Evolutionary conservation across 1,139 yeast species (phyloP), one percentile per base, ranked within the genome.

Genomic region (Yamadazyma diospyri): DNA sequence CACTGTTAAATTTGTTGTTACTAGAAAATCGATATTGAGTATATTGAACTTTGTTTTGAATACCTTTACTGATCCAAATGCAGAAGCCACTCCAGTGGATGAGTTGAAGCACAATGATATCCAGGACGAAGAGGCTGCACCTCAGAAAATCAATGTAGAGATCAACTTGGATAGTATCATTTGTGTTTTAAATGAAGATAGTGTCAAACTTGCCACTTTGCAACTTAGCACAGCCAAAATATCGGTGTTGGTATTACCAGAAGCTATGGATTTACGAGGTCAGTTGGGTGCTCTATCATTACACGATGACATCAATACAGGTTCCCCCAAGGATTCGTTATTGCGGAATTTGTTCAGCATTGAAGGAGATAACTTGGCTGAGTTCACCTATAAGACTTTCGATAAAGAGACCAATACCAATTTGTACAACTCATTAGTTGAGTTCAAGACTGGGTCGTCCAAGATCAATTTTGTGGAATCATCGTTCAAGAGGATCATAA

Each of bases 11-110:
- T 71, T 86, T 32, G 82, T 85, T 2, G 61, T 89, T 8, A 78
- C 94, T 0, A 78, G 97, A 32, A 82, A 78, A 47, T 83, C 95
- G 1, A 61, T 85, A 16, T 67, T 92, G 43, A 82, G 95, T 3
- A 61, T 92, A 11, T 61, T 92, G 43, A 94, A 88, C 55, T 94
- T 82, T 53, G 66, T 83, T 3, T 67, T 89, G 50, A 85, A 89
- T 30, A 92, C 97, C 0, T 92, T 92, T 52, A 83, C 96, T 0
- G 84, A 81, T 55, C 89, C 88, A 0, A 69, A 77, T 42, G 86
- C 89, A 0, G 76, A 73, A 11, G 80, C 75, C 18, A 61, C 77
- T 1, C 82, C 86, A 1, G 80, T 86, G 0, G 87, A 80, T 57
- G 77, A 68, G 21, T 62, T 82, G 38, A 76, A 80, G 36, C 87